Evolutionary conservation across 495 filamentous ascomycete genomes (phyloP).

Genomic region (Penicillium maclennaniae): DNA sequence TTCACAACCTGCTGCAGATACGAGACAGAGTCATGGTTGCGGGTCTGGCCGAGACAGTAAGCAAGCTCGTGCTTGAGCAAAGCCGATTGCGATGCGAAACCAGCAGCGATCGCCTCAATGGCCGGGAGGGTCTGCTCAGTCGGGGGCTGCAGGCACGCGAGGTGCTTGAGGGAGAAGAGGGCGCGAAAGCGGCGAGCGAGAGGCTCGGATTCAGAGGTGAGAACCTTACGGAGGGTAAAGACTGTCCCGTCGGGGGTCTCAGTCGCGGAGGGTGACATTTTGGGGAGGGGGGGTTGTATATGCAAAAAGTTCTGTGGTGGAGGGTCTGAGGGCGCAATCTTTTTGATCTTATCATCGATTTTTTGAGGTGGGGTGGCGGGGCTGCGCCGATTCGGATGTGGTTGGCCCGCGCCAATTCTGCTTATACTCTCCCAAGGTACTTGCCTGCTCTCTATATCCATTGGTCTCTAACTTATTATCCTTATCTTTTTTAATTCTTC

Average conservation of each 20-base stretch:
- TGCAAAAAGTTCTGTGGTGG: slow-evolving; percentile 2
- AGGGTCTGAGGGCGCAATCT: slow-evolving; percentile 13
- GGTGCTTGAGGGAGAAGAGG: slow-evolving; percentile 93
- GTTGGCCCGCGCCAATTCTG: slow-evolving; percentile 14
- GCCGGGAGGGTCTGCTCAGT: slow-evolving; percentile 63
- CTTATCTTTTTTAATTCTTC: no score
- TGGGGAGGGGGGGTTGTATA: background rate
- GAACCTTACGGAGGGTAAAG: slow-evolving; percentile 64
- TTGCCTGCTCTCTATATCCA: background rate
- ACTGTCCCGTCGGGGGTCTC: slow-evolving; percentile 38
- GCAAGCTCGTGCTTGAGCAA: slow-evolving; percentile 93
- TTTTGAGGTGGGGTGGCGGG: slow-evolving; percentile 31
- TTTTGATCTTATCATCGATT: slow-evolving; percentile 31
- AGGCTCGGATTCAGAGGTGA: slow-evolving; percentile 72
- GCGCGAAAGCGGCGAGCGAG: slow-evolving; percentile 92
- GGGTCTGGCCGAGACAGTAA: slow-evolving; percentile 93
- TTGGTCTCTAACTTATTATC: no score
- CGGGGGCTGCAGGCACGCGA: slow-evolving; percentile 66
- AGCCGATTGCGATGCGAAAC: slow-evolving; percentile 76
- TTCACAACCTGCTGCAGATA: slow-evolving; percentile 73
- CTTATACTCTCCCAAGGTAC: background rate
- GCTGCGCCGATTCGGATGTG: slow-evolving; percentile 21
- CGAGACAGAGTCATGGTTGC: slow-evolving; percentile 67
- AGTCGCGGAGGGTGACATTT: slow-evolving; percentile 18
- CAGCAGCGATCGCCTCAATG: slow-evolving; percentile 90